Evolutionary conservation across 805 yeast genomes (phyloP).

Genomic region (Candida peoriensis): DNA sequence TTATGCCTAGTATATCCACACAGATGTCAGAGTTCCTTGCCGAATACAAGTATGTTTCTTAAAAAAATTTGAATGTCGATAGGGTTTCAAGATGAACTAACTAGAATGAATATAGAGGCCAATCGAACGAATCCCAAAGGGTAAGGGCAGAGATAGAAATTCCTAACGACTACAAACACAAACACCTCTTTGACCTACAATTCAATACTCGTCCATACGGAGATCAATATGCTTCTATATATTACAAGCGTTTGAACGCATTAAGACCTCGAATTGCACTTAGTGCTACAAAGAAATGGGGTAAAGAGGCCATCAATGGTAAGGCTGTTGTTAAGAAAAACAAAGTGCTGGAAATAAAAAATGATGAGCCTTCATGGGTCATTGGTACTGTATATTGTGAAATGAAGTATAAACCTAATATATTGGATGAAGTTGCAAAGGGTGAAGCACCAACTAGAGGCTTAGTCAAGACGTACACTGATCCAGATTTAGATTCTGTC

Average conservation of each 20-base stretch:
- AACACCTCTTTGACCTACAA: constrained; percentile 14
- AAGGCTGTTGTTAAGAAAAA: constrained; percentile 35
- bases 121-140: constrained; percentile 1
- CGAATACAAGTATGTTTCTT: constrained; percentile 7
- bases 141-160: constrained; percentile 1
- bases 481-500: constrained; percentile 51
- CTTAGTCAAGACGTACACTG: constrained; percentile 42
- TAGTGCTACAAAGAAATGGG: constrained; percentile 53
- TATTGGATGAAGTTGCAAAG: constrained; percentile 72
- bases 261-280: constrained; percentile 43
- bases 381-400: constrained; percentile 85
- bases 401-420: constrained; percentile 78
- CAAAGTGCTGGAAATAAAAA: constrained; percentile 55
- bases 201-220: constrained; percentile 38
- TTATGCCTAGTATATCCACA: constrained; percentile 6
- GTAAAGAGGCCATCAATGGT: constrained; percentile 38
- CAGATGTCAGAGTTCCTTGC: constrained; percentile 6
- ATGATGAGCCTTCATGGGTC: constrained; percentile 68
- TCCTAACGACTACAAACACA: constrained; percentile 11
- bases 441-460: constrained; percentile 38
- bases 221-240: constrained; percentile 55
- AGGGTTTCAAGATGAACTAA: too few species aligned
- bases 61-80: too few species aligned
- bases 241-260: constrained; percentile 44
- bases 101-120: too few species aligned